Base-by-base conservation (phyloP, 495 filamentous ascomycete species). In the Hypoxylon lienhwacheense region DNA sequence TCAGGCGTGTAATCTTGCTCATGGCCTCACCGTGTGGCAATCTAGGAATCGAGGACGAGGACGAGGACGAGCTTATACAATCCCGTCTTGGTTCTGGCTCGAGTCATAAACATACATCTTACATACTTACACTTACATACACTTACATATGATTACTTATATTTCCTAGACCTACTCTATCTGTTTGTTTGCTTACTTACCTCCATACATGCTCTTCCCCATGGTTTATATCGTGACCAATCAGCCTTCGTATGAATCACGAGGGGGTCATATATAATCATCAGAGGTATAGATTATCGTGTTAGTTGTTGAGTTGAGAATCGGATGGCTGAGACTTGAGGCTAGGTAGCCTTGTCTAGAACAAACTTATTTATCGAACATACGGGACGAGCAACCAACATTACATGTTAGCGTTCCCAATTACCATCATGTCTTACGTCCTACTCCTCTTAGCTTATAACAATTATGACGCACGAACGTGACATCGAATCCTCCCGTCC, bases 1-100 rank as follows among this genome's bases (percentile, higher is more conserved):
- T n/a, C n/a, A n/a, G 25, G 50, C 24, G 26, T 24, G 51, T 43
- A 39, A 44, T 35, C 34, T 22, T 37, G 47, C 21, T 43, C 31
- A 56, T 55, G 47, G 47, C 35, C 41, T 51, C 58, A 61, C 55
- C 33, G 58, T 61, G 58, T 52, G 46, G 58, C 52, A 52, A 61
- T 61, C 35, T 16, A 14, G n/a, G n/a, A n/a, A n/a, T n/a, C n/a
- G n/a, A n/a, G n/a, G n/a, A n/a, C n/a, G n/a, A 55, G 47, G 51
- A 52, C 55, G 58, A 61, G 58, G 53, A 56, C 53, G 58, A 61
- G 58, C 51, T 48, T 61, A 61, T 54, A 44, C 46, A 16, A 46
- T 32, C 28, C 25, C 47, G 32, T 43, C 41, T 31, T 31, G 28
- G 7, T n/a, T n/a, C 56, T 39, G 26, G 22, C 19, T 47, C 58